Base-by-base conservation (phyloP, 2,329 filamentous ascomycete species). In the Boeremia lycopersici region DNA sequence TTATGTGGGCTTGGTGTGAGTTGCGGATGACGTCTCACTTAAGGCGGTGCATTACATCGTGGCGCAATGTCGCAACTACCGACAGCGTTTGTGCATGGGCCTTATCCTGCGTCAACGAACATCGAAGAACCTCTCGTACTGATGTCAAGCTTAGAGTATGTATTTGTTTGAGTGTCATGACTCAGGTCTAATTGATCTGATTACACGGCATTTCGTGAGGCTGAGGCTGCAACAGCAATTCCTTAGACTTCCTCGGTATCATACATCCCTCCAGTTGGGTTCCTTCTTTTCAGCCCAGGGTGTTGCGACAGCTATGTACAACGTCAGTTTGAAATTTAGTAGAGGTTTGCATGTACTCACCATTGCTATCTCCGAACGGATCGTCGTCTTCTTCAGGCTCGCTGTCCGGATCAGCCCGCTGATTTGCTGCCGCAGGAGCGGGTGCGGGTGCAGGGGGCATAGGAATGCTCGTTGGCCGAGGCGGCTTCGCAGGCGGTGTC, bases 311-410 rank as follows among this genome's bases (percentile, higher is more conserved):
- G 86, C 71, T 74, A 17, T 9, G 33, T 25, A 8, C 6, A 15
- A 9, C 1, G 23, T 69, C 50, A 69, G 65, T 39, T 43, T 28
- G 5, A 3, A 13, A 1, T 8, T 0, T 1, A 3, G 9, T 11
- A 15, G 2, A 11, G 3, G 7, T 11, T 30, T 25, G 7, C 4
- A 1, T 8, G 2, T 8, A 52, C 64, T 48, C 61, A 73, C 71
- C 89, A 70, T 96, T 93, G 36, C 84, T 84, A 72, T 96, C 91
- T 4, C 89, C 90, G 73, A 96, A 96, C 0, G 92, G 92, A 69
- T 96, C 86, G 60, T 95, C 84, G n/a, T 92, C 89, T 7, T 84
- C 84, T 7, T 81, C 79, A 2, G 76, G 70, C 56, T 86, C 82
- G 42, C 81, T 81, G 11, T 86, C 84, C 13, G 81, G 82, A n/a